Evolutionary conservation across 768 basidiomycete species (phyloP), one percentile per base, ranked within the genome.

Genomic region (Mrakia blollopis): DNA sequence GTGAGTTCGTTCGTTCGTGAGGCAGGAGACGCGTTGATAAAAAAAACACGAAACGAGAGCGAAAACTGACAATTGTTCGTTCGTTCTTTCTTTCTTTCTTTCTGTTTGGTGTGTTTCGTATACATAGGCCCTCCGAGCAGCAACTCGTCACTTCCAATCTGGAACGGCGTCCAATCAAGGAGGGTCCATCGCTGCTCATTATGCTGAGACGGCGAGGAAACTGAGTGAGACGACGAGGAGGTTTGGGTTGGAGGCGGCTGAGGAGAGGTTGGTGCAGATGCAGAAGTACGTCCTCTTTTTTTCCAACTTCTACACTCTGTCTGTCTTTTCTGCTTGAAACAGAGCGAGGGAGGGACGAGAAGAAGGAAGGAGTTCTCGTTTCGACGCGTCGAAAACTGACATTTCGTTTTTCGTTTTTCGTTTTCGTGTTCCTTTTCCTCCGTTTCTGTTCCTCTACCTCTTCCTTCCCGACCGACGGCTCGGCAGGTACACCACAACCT

Each of bases 151-250:
- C 68, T 76, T 71, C 28, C 44, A 52, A 8, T 44, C 50, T 16
- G 75, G 75, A 1, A 70, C 60, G 18, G 28, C 68, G 1, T 11
- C 54, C 0, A 76, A 76, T 21, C 54, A 71, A 60, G 75, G 75
- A 30, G 41, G 69, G 13, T 16, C 37, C 16, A 61, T 76, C 54
- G 75, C 75, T 4, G 54, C 37, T 3, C 68, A 76, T 18, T 71
- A 76, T 35, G 75, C 68, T 14, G 75, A 76, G 54, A 50, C 57
- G 35, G 75, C 67, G 8, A 39, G 65, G 35, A 68, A 68, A 23
- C 65, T 68, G 4, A 39, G 65, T 6, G 65, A 68, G 2, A 37
- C 7, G 18, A 68, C 65, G 14, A 37, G 65, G 25, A 18, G 32
- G 25, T 41, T 68, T 1, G 65, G 65, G 6, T 25, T 68, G 2